A percentile compares a stretch with the other conserved stretches of the same genome.
These are phyloP conservation scores for Vicia sativa DNA, from an alignment of 306 rosid species.

Conservation along the genomic window DNA sequence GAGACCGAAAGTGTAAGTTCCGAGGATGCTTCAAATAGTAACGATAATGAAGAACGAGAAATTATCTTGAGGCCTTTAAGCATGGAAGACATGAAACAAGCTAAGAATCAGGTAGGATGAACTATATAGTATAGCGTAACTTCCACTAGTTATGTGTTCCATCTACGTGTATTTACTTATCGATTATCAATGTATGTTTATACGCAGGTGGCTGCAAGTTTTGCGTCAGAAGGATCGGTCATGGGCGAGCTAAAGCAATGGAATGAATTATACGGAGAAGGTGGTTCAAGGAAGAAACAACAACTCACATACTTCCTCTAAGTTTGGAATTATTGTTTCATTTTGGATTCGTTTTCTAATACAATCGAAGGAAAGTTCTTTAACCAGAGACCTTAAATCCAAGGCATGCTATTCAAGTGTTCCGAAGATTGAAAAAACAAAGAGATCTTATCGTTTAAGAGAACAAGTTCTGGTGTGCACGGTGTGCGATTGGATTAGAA, in stretches of 20 bases:
- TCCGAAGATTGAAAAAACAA: slow-evolving; percentile 14
- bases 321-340: slow-evolving; percentile 17
- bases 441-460: slow-evolving; percentile 28
- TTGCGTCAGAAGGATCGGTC: slow-evolving; percentile 78
- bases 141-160: not conserved
- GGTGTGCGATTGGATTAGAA: slow-evolving; percentile 10
- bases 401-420: slow-evolving; percentile 15
- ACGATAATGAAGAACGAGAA: slow-evolving; percentile 58
- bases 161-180: slow-evolving; percentile 4
- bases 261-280: slow-evolving; percentile 92
- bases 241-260: slow-evolving; percentile 92
- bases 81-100: slow-evolving; percentile 94
- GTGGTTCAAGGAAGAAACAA: slow-evolving; percentile 94
- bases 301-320: slow-evolving; percentile 91
- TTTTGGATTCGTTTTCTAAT: slow-evolving; percentile 13
- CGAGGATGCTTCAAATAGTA: slow-evolving; percentile 51
- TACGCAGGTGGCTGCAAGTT: slow-evolving; percentile 88
- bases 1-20: slow-evolving; percentile 55
- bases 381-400: slow-evolving; percentile 27
- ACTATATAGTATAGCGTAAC: not conserved
- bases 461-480: not conserved
- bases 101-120: slow-evolving; percentile 74
- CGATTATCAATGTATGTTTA: slow-evolving; percentile 21
- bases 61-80: slow-evolving; percentile 68
- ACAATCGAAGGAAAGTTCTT: slow-evolving; percentile 21